Base-by-base conservation (phyloP, 768 basidiomycete genomes). In the Amanita polypyramis region DNA sequence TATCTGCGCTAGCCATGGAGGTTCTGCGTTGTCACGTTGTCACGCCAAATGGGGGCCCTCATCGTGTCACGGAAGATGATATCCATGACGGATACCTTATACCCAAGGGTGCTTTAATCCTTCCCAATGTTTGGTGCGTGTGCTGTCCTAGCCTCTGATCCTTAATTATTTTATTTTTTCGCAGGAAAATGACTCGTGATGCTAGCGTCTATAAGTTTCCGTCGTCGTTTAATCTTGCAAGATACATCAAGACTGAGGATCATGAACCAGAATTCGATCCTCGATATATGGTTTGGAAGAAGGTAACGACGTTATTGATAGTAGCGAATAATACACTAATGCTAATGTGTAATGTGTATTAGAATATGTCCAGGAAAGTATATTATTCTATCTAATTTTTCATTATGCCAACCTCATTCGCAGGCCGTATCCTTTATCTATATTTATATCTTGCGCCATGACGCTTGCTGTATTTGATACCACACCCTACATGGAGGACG, bases 231-330 rank as follows among this genome's bases (percentile, higher is more conserved):
- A 67, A 64, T n/a, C 76, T 76, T 1, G 68, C 70, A 23, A 64
- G 76, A 8, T 76, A 73, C 60, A 58, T 77, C 15, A 52, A 57
- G 55, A 67, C 29, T 3, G 64, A 57, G 21, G 62, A 62, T 9
- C 56, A 64, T n/a, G 54, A 62, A 27, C 63, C 68, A 5, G 69
- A 74, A 50, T 52, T 43, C 14, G 74, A 76, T 43, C 72, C 76
- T 14, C 66, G 67, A 15, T 57, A 60, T 4, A 56, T 70, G 78
- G 3, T 80, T 77, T 45, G 77, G 76, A 27, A 60, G 78, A 56
- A 69, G 78, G 67, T 60, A 36, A n/a, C n/a, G 35, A 23, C n/a
- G n/a, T 27, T 42, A 14, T 11, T 47, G 23, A 40, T 17, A 40
- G 14, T n/a, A 29, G 33, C 29, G 14, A 37, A 34, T 17, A 45